phyloP scores from a whole-genome alignment of 257 asterid genomes.

The Osmanthus fragrans region DNA sequence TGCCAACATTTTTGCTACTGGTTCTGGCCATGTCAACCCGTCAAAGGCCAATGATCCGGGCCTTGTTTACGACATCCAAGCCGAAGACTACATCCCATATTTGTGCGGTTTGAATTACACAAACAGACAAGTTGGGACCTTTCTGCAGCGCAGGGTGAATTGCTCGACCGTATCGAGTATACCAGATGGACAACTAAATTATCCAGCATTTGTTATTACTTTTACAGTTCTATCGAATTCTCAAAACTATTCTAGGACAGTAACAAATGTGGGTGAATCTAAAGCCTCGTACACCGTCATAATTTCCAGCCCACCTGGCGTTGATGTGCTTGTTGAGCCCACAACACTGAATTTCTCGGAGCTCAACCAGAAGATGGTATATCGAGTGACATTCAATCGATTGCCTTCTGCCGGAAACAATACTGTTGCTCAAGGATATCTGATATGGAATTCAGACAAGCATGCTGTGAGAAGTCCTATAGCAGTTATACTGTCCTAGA shows the following conservation, averaged over 20 bases:
- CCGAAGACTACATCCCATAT: conserved; percentile 30
- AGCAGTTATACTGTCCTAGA: neutral
- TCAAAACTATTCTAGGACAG: conserved; percentile 26
- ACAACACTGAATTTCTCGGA: conserved; percentile 14
- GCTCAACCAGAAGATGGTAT: conserved; percentile 24
- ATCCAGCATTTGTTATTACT: conserved; percentile 28
- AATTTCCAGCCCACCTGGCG: conserved; percentile 15
- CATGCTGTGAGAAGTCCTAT: conserved; percentile 12
- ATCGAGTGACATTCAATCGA: conserved; percentile 24
- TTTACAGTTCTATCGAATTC: neutral
- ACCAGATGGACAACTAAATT: conserved; percentile 28
- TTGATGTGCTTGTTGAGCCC: conserved; percentile 23
- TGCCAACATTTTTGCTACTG: conserved; percentile 29
- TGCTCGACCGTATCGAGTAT: conserved; percentile 15
- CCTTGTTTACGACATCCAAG: conserved; percentile 29
- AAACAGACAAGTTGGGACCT: neutral
- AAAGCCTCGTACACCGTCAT: conserved; percentile 16
- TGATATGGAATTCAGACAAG: conserved; percentile 1
- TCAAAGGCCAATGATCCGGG: conserved; percentile 40
- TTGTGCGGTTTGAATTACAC: conserved; percentile 39
- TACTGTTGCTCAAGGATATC: conserved; percentile 11
- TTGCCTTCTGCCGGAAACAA: neutral
- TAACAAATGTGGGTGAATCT: conserved; percentile 26
- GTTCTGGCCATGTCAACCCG: conserved; percentile 47
- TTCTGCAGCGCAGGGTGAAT: neutral